A percentile compares a stretch with the other conserved stretches of the same genome.
These are phyloP conservation scores for Sarocladium kiliense DNA, from an alignment of 2,329 filamentous ascomycete genomes.

Conservation along the genomic window DNA sequence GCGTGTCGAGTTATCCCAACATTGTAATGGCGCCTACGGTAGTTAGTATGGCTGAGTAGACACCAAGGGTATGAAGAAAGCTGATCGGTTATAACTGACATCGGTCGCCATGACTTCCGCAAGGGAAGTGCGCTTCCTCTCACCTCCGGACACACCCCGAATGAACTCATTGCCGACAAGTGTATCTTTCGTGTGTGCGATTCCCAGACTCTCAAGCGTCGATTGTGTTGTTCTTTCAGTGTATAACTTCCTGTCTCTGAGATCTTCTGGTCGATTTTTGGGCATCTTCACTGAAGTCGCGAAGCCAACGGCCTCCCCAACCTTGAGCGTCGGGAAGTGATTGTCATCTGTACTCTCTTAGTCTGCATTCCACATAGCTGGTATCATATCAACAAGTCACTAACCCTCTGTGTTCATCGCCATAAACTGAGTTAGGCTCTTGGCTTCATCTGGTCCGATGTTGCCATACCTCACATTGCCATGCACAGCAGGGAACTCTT, in stretches of 20 bases:
- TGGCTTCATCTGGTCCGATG: conserved; percentile 19
- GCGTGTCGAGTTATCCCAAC: conserved; percentile 7
- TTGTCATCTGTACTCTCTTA: conserved; percentile 39
- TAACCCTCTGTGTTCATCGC: conserved; percentile 26
- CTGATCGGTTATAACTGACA: not conserved
- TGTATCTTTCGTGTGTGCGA: conserved; percentile 56
- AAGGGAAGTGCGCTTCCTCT: conserved; percentile 65
- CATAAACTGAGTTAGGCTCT: conserved; percentile 22
- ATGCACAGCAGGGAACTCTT: conserved; percentile 21
- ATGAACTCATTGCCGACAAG: conserved; percentile 64
- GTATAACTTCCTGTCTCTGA: conserved; percentile 22
- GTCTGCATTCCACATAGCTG: not conserved
- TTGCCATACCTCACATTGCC: conserved; percentile 22
- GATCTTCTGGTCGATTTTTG: conserved; percentile 42
- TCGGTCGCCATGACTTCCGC: conserved; percentile 56
- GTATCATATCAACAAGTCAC: not conserved
- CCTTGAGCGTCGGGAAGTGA: conserved; percentile 61
- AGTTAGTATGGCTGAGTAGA: not conserved
- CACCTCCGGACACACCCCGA: conserved; percentile 62
- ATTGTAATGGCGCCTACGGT: not conserved
- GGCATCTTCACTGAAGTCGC: conserved; percentile 58
- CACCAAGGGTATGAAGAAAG: not conserved
- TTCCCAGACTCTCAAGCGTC: conserved; percentile 31
- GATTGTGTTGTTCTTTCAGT: conserved; percentile 14
- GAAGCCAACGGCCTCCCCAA: conserved; percentile 59